A percentile compares a stretch with the other conserved stretches of the same genome.
Evolutionary conservation across 805 yeast genomes (phyloP).

Genomic region (Candida anglica): DNA sequence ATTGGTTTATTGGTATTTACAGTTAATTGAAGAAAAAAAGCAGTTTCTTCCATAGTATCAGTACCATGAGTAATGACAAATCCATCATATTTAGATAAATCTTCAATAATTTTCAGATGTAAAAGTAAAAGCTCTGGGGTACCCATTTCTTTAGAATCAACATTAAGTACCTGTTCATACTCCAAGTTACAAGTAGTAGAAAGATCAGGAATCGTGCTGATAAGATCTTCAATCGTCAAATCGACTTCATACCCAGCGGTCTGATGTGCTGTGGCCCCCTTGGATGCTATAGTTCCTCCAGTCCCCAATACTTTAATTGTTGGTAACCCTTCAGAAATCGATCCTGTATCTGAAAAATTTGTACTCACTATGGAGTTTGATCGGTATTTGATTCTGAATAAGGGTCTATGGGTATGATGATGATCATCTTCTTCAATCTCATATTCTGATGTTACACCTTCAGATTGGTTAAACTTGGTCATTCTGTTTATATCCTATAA

Average conservation of each 20-base stretch:
- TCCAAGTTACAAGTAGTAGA: slow-evolving; percentile 50
- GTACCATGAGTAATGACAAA: slow-evolving; percentile 71
- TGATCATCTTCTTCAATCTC: slow-evolving; percentile 6
- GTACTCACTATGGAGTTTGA: slow-evolving; percentile 24
- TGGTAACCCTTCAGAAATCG: slow-evolving; percentile 17
- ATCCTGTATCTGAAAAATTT: slow-evolving; percentile 6
- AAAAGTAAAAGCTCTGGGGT: slow-evolving; percentile 42
- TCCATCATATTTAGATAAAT: slow-evolving; percentile 47
- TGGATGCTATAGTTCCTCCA: slow-evolving; percentile 45
- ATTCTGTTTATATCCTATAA: too few relatives aligned
- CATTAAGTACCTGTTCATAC: slow-evolving; percentile 59
- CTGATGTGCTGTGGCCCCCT: slow-evolving; percentile 33
- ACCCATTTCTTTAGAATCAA: slow-evolving; percentile 58
- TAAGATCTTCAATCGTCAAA: slow-evolving; percentile 43
- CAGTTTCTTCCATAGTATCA: slow-evolving; percentile 65
- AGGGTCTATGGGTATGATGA: slow-evolving; percentile 25
- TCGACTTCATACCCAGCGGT: slow-evolving; percentile 44
- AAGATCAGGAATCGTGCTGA: slow-evolving; percentile 54
- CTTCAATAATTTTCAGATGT: slow-evolving; percentile 42
- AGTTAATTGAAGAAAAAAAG: slow-evolving; percentile 56
- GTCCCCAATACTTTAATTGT: slow-evolving; percentile 39
- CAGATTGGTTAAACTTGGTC: too few relatives aligned
- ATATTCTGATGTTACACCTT: slow-evolving; percentile 4
- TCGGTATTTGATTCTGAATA: slow-evolving; percentile 32
- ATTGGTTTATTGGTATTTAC: slow-evolving; percentile 47